Conservation (phyloP, 1,284 basidiomycete genomes). For the Tremellales sp. region DNA sequence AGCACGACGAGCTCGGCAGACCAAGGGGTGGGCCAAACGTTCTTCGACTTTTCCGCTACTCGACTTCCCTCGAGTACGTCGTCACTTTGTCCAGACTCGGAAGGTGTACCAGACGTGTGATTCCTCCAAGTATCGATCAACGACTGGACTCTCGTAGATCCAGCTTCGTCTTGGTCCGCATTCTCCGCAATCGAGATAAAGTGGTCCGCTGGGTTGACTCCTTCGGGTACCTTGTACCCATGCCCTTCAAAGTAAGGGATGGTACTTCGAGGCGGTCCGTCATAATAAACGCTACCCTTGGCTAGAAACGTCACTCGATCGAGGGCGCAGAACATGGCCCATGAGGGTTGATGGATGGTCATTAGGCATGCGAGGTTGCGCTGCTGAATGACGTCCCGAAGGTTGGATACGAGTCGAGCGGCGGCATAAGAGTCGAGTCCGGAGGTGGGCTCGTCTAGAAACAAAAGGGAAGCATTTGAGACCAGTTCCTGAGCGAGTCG, state of each 20-base stretch:
- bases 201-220: conserved; percentile 14
- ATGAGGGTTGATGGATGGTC: conserved; percentile 11
- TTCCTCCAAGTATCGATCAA: not conserved
- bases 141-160: not conserved
- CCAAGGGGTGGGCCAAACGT: conserved; percentile 4
- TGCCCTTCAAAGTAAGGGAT: conserved; percentile 9
- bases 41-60: not conserved
- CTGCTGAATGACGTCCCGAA: conserved; percentile 2
- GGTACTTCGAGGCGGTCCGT: conserved; percentile 12
- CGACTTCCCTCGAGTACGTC: no score
- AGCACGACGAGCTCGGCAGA: conserved; percentile 3
- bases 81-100: no score
- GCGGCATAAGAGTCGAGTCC: conserved; percentile 10
- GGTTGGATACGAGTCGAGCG: conserved; percentile 5
- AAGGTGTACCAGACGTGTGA: no score
- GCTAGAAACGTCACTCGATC: conserved; percentile 12
- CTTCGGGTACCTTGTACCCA: conserved; percentile 14
- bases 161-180: conserved; percentile 1
- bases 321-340: conserved; percentile 7
- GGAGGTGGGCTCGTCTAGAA: conserved; percentile 12
- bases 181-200: conserved; percentile 15
- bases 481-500: conserved; percentile 7
- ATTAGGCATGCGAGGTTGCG: conserved; percentile 8
- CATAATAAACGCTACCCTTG: conserved; percentile 6
- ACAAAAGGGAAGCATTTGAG: conserved; percentile 4